Base-by-base conservation (phyloP, 2,329 filamentous ascomycete species). In the Venturia nashicola region DNA sequence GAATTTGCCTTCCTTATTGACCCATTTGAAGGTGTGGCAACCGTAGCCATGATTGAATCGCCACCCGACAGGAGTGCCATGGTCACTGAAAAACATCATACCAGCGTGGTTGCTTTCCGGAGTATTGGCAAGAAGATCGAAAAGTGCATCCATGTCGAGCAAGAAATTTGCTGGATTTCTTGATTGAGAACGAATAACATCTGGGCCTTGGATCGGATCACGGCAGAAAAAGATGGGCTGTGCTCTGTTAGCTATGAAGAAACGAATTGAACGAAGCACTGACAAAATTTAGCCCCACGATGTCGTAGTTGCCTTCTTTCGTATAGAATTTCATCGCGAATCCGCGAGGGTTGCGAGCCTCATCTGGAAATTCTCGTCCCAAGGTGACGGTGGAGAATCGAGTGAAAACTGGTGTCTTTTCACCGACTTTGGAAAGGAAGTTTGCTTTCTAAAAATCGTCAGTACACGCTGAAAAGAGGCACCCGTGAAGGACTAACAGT, bases 261-360 rank as follows among this genome's bases (percentile, higher is more conserved):
- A n/a, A 18, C n/a, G n/a, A 43, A 51, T 67, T 75, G 72, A 16
- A 3, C 46, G 20, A 9, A 16, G 9, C 9, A 51, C 46, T 51
- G 11, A 51, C 46, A 62, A 77, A 78, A 68, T 80, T 79, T 12
- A 79, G 66, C 6, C 77, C 77, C 9, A 81, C 77, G 43, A 80
- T 76, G 65, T 81, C 79, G 51, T 79, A 79, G 66, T 79, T 79
- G 7, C 79, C 78, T 64, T 81, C 77, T 43, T 72, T 72, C 0
- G 79, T 81, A 63, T 79, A 78, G 65, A 80, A 77, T 67, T 81
- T 81, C 69, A 81, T 76, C 8, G 79, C 77, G 51, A 80, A 80
- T 0, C 79, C 78, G 63, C 78, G 74, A 2, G 77, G 76, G 65
- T 81, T 77, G 32, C 79, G 73, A 11, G 75, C 78, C 63, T 76